Percentiles rank a stretch among this genome's conserved stretches.
Evolutionary conservation across 768 basidiomycete species (phyloP).

Genomic region (Candolleomyces eurysporus): DNA sequence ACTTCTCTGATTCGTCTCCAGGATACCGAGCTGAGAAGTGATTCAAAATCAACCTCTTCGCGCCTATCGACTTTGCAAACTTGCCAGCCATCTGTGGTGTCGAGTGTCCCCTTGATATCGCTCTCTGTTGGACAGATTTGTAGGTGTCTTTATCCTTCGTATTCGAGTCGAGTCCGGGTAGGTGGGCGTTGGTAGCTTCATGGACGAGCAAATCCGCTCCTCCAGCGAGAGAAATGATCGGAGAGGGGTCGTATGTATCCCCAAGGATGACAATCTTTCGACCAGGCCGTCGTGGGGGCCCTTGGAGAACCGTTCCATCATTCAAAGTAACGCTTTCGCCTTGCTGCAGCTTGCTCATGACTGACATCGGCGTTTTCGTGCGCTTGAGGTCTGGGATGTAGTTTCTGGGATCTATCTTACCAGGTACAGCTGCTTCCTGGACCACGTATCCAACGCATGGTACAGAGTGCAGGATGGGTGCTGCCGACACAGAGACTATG

Average conservation of each 20-base stretch:
- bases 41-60: conserved; percentile 68
- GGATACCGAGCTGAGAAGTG: conserved; percentile 85
- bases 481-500: conserved; percentile 65
- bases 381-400: conserved; percentile 70
- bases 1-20: conserved; percentile 54
- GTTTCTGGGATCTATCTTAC: conserved; percentile 68
- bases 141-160: conserved; percentile 64
- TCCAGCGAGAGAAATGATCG: conserved; percentile 56
- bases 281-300: conserved; percentile 63
- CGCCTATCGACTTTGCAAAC: conserved; percentile 68
- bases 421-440: conserved; percentile 65
- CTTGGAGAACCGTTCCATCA: conserved; percentile 71
- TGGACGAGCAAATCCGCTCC: conserved; percentile 78
- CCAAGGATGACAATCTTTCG: conserved; percentile 81
- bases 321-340: conserved; percentile 61
- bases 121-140: conserved; percentile 56
- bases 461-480: conserved; percentile 76
- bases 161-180: conserved; percentile 59
- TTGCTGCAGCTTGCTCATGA: conserved; percentile 63
- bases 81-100: conserved; percentile 89
- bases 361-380: conserved; percentile 65
- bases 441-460: conserved; percentile 82
- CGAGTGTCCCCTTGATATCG: conserved; percentile 81
- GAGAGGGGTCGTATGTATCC: conserved; percentile 80
- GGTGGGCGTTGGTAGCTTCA: conserved; percentile 86